Evolutionary conservation across 257 asterid species (phyloP).

Genomic region (Thymus quinquecostatus): DNA sequence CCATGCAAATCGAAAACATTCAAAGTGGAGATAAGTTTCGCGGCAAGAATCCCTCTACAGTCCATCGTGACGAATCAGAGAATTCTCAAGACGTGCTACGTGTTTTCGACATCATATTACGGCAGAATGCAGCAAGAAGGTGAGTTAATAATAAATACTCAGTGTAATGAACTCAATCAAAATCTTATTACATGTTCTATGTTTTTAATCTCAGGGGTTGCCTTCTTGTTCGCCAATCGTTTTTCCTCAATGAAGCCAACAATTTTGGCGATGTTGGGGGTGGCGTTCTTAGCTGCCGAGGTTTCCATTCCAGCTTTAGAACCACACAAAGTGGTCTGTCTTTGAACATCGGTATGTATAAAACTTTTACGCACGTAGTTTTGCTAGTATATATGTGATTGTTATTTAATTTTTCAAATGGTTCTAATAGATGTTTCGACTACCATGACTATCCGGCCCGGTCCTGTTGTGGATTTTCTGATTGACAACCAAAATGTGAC

Average conservation of each 20-base stretch:
- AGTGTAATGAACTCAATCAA: no score
- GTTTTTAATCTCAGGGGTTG: constrained; percentile 63
- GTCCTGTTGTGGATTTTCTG: constrained; percentile 72
- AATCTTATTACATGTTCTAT: not conserved
- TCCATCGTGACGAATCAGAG: constrained; percentile 91
- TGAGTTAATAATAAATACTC: constrained; percentile 38
- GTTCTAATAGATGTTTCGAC: constrained; percentile 73
- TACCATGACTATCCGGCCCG: constrained; percentile 87
- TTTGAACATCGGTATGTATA: constrained; percentile 66
- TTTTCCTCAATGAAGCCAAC: constrained; percentile 68
- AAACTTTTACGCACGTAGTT: no score
- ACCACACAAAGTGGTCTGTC: constrained; percentile 85
- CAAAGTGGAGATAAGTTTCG: constrained; percentile 79
- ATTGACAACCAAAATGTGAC: constrained; percentile 72
- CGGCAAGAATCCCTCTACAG: constrained; percentile 79
- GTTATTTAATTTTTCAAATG: no score
- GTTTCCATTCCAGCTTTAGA: constrained; percentile 87
- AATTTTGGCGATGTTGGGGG: constrained; percentile 84
- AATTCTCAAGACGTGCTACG: constrained; percentile 80
- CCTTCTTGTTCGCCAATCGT: constrained; percentile 80
- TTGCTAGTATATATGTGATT: no score
- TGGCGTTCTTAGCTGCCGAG: constrained; percentile 85
- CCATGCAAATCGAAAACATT: constrained; percentile 71
- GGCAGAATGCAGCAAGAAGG: constrained; percentile 96
- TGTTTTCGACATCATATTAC: constrained; percentile 76